A percentile compares a stretch with the other conserved stretches of the same genome.
Conservation (phyloP, 352 stramenopile species). For the Pythium monospermum region DNA sequence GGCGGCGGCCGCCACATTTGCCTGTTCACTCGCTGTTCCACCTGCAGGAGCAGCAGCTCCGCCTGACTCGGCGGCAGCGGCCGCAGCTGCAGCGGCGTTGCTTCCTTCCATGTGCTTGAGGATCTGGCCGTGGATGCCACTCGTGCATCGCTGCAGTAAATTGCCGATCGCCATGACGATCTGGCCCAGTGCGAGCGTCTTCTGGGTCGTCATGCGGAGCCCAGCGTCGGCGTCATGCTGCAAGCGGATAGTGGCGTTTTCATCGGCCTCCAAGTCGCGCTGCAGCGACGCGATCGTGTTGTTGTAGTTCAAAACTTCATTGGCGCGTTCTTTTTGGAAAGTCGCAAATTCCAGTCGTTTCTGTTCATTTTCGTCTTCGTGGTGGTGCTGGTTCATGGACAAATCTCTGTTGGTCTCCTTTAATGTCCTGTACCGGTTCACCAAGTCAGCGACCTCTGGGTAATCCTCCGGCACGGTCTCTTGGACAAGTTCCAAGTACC, state of each 20-base stretch:
- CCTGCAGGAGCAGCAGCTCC: conserved; percentile 6
- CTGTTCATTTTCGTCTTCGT: conserved; percentile 85
- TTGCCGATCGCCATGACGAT: conserved; percentile 88
- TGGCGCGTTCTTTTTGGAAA: conserved; percentile 87
- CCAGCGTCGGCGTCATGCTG: conserved; percentile 88
- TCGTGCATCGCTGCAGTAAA: conserved; percentile 77
- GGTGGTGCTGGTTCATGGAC: conserved; percentile 57
- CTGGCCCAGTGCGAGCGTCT: conserved; percentile 88
- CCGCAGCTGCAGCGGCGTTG: conserved; percentile 21
- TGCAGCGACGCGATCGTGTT: conserved; percentile 88
- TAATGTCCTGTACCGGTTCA: conserved; percentile 91
- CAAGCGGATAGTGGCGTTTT: conserved; percentile 62
- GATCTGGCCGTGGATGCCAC: conserved; percentile 81
- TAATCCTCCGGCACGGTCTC: conserved; percentile 89
- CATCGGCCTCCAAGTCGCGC: conserved; percentile 64
- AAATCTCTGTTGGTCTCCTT: conserved; percentile 88
- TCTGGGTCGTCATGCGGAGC: conserved; percentile 85
- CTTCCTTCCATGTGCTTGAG: conserved; percentile 83
- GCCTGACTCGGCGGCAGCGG: background rate
- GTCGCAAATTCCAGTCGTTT: conserved; percentile 76
- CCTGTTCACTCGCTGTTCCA: background rate
- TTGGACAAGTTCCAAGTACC: conserved; percentile 87
- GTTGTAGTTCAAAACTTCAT: conserved; percentile 92
- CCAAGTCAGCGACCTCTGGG: conserved; percentile 87
- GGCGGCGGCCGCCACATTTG: background rate